phyloP scores from a whole-genome alignment of 176 grass and related monocot species.

The Musa schizocarpa region DNA sequence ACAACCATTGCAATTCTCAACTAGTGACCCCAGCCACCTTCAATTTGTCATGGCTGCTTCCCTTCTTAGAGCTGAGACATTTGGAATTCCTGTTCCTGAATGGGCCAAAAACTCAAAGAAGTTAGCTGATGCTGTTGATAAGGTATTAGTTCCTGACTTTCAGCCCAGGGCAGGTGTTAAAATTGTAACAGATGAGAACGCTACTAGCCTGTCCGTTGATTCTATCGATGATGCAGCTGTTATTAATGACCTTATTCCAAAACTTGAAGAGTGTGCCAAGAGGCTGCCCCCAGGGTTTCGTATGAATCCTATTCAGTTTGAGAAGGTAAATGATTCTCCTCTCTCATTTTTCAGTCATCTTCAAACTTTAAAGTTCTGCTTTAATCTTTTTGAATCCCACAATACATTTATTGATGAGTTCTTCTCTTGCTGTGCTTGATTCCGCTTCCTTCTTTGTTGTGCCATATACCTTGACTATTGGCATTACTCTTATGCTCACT shows the following conservation, averaged over 20 bases:
- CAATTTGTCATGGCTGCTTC: conserved; percentile 58
- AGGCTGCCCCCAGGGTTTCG: conserved; percentile 51
- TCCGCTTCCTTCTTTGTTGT: too few species aligned
- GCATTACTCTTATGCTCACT: too few species aligned
- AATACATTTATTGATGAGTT: background rate
- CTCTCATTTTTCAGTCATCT: background rate
- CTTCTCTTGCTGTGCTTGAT: background rate
- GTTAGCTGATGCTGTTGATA: conserved; percentile 56
- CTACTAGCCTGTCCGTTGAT: conserved; percentile 49
- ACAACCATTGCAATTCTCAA: conserved; percentile 51
- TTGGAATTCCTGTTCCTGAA: conserved; percentile 59
- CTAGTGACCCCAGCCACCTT: conserved; percentile 47
- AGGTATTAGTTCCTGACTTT: conserved; percentile 55
- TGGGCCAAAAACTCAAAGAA: conserved; percentile 52
- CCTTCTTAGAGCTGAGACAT: conserved; percentile 70
- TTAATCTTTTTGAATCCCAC: background rate
- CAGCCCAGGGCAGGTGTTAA: conserved; percentile 63
- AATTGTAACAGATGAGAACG: conserved; percentile 73
- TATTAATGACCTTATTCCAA: conserved; percentile 64
- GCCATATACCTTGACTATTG: too few species aligned
- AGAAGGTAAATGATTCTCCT: conserved; percentile 47
- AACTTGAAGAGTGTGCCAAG: conserved; percentile 52
- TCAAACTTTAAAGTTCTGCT: background rate
- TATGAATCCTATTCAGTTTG: conserved; percentile 94
- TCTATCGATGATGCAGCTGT: conserved; percentile 67